Base-by-base conservation (phyloP, 192 early-diverging fungal species). In the Backusella morwellensis region DNA sequence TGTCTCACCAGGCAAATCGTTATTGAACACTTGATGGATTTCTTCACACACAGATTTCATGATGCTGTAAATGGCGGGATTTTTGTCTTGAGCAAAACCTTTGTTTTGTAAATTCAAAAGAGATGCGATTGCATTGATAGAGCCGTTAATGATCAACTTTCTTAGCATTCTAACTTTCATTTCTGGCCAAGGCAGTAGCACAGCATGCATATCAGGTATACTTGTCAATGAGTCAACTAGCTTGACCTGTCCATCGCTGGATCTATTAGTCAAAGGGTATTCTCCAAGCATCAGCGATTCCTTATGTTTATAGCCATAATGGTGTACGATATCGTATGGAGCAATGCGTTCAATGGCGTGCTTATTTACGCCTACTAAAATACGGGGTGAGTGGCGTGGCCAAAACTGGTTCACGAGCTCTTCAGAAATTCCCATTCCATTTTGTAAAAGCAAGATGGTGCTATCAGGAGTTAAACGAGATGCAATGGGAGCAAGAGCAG, bases 71-170 rank as follows among this genome's bases (percentile, higher is more conserved):
- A 59, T 59, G 34, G 32, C 11, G 14, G 68, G 68, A 12, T 77
- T 50, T 38, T 38, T 32, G 21, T 82, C 68, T 32, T 72, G 35
- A 19, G 83, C 78, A 42, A 92, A 73, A 3, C 74, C 82, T 4
- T 90, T 88, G 68, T 94, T 93, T 63, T 77, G 85, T 23, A 85
- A 81, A 14, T 79, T 81, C 12, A 90, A 76, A 74, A 93, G 73
- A 29, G 90, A 82, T 0, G 91, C 88, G 35, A 92, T 68, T 23
- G 93, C 92, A 59, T 92, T 91, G 75, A 94, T 89, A 11, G 82
- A 85, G 0, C 89, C 86, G 76, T 94, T 94, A 50, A 92, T 83
- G 3, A 89, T 85, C 23, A 91, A 80, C 80, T 94, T 91, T 4
- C 86, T 71, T 41, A 88, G 72, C 66, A 90, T 82, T 66, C 81